Conservation (phyloP, 208 protist species). For the Angomonas deanei region DNA sequence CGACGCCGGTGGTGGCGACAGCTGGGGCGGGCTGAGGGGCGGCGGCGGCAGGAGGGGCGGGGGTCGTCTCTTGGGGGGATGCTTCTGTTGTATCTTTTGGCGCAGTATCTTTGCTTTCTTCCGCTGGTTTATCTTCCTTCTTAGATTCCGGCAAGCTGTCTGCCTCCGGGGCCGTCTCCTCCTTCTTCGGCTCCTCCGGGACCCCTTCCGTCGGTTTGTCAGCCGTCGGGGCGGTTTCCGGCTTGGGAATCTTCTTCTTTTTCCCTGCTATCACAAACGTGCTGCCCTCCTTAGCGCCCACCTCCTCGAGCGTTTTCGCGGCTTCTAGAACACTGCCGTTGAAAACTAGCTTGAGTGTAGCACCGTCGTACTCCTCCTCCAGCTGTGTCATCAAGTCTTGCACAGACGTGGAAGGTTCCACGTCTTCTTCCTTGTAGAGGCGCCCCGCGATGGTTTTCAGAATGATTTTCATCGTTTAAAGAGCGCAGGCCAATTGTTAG, state of each 20-base stretch:
- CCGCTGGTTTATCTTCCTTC: background rate
- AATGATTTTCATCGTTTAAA: slow-evolving; percentile 73
- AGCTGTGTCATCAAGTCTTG: slow-evolving; percentile 55
- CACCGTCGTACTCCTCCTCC: slow-evolving; percentile 62
- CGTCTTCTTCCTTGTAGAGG: slow-evolving; percentile 37
- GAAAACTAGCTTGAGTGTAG: slow-evolving; percentile 62
- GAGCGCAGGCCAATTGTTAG: too few relatives aligned
- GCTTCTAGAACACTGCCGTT: slow-evolving; percentile 68
- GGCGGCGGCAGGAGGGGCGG: slow-evolving; percentile 3
- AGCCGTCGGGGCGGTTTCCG: slow-evolving; percentile 5
- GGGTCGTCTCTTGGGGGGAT: background rate
- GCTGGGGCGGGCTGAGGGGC: background rate
- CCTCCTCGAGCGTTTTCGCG: slow-evolving; percentile 41
- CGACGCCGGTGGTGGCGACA: slow-evolving; percentile 15
- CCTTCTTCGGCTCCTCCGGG: background rate
- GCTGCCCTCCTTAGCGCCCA: slow-evolving; percentile 39
- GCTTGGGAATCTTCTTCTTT: slow-evolving; percentile 63
- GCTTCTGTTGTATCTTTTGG: slow-evolving; percentile 5
- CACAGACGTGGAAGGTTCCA: slow-evolving; percentile 42
- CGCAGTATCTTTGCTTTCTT: background rate
- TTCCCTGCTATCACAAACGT: slow-evolving; percentile 68
- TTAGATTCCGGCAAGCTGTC: slow-evolving; percentile 6
- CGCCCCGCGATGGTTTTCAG: slow-evolving; percentile 63
- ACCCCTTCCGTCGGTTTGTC: slow-evolving; percentile 3
- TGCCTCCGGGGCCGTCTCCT: background rate